A percentile compares a stretch with the other conserved stretches of the same genome.
Conservation (phyloP, 805 yeast species). For the Nadsonia fulvescens region DNA sequence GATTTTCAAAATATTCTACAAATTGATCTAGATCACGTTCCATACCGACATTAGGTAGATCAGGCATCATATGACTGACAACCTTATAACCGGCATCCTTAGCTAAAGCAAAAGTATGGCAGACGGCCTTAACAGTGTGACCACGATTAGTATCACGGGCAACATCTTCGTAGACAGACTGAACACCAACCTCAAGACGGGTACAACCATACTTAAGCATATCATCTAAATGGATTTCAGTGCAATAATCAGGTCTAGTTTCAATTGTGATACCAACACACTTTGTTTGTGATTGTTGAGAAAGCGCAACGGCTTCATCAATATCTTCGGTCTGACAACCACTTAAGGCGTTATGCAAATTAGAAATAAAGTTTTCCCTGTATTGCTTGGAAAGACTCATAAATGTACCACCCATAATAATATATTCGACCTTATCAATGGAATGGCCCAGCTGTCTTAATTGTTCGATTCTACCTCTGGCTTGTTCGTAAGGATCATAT, state of each 20-base stretch:
- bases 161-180: slow-evolving; percentile 92
- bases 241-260: slow-evolving; percentile 96
- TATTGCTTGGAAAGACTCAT: slow-evolving; percentile 86
- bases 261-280: slow-evolving; percentile 98
- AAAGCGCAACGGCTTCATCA: slow-evolving; percentile 77
- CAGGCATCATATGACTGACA: slow-evolving; percentile 99
- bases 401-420: slow-evolving; percentile 97
- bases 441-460: slow-evolving; percentile 88
- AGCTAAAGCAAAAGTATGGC: slow-evolving; percentile 90
- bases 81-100: slow-evolving; percentile 97
- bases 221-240: slow-evolving; percentile 85
- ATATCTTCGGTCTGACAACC: slow-evolving; percentile 77
- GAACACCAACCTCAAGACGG: slow-evolving; percentile 91
- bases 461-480: slow-evolving; percentile 93
- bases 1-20: slow-evolving; percentile 90
- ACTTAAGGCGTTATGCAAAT: slow-evolving; percentile 84
- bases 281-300: slow-evolving; percentile 88
- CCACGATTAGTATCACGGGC: slow-evolving; percentile 98
- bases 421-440: slow-evolving; percentile 93
- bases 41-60: slow-evolving; percentile 95
- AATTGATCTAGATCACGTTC: slow-evolving; percentile 94
- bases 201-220: slow-evolving; percentile 96
- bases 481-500: slow-evolving; percentile 96
- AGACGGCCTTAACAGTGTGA: slow-evolving; percentile 88
- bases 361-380: slow-evolving; percentile 75